These are phyloP conservation scores for Diaporthe helianthi DNA, from an alignment of 2,329 filamentous ascomycete genomes.

Conservation along the genomic window DNA sequence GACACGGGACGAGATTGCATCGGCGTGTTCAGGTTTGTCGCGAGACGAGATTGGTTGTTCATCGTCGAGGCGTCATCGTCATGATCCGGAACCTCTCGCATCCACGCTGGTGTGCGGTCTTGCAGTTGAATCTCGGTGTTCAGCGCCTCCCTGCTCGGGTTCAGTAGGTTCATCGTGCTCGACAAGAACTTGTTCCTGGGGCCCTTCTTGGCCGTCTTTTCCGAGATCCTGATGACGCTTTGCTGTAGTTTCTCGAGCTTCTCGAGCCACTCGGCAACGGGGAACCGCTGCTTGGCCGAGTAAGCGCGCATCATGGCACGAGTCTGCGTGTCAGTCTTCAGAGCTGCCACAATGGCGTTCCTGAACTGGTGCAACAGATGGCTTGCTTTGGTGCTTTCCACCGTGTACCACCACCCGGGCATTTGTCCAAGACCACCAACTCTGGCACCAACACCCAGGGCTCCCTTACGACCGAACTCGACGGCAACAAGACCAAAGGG, in stretches of 20 bases:
- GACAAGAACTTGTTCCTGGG: constrained; percentile 36
- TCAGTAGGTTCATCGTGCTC: constrained; percentile 33
- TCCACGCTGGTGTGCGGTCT: constrained; percentile 30
- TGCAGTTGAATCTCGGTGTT: constrained; percentile 28
- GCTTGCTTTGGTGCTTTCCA: constrained; percentile 64
- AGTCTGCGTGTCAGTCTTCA: constrained; percentile 61
- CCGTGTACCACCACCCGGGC: constrained; percentile 75
- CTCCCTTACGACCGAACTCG: constrained; percentile 71
- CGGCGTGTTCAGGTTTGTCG: constrained; percentile 35
- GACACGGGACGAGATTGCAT: constrained; percentile 36
- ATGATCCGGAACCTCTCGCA: constrained; percentile 27
- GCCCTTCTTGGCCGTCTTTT: constrained; percentile 42
- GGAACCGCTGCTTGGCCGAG: constrained; percentile 69
- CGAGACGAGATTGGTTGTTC: constrained; percentile 30
- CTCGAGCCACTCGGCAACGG: constrained; percentile 70
- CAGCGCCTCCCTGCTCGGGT: constrained; percentile 32
- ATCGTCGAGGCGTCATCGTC: constrained; percentile 22
- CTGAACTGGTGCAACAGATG: constrained; percentile 71
- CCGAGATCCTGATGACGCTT: constrained; percentile 55
- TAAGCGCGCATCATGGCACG: constrained; percentile 69
- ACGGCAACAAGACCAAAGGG: constrained; percentile 74
- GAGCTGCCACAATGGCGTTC: constrained; percentile 64
- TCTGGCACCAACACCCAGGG: constrained; percentile 68
- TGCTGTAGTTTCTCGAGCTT: constrained; percentile 67
- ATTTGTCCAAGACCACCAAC: constrained; percentile 71